Evolutionary conservation across 495 filamentous ascomycete species (phyloP), one percentile per base, ranked within the genome.

Genomic region (Talaromyces liani): DNA sequence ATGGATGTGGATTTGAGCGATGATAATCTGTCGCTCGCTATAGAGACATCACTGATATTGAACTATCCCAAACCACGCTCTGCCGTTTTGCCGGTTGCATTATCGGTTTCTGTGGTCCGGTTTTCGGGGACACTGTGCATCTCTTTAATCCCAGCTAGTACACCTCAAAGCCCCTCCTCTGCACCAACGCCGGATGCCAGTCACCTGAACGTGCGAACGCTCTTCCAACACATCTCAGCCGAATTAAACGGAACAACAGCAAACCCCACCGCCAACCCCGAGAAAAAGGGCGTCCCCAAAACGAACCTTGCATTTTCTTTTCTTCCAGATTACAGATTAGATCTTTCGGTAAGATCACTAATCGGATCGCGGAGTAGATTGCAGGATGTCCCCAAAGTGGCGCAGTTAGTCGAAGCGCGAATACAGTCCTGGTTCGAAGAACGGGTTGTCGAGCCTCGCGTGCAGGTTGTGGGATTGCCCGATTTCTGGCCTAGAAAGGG

Each of bases 391-490:
- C 94, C 94, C 10, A 98, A 98, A 72, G 95, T 98, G 58, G 95
- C 95, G 0, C 92, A 97, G 71, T 82, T 98, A 3, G 88, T 98
- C 45, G 94, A 98, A 74, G 87, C 87, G 5, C 84, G 93, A 7
- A 82, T 98, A 6, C 94, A 98, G 71, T 86, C 88, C 27, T 98
- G 94, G 94, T 97, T 98, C 67, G 94, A 98, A 71, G 94, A 98
- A 70, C 86, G 94, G 33, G 91, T 90, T 61, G 94, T 98, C 2
- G 94, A 98, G 76, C 94, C 94, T 9, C 83, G 92, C 25, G 96
- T 98, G 65, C 94, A 98, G 70, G 91, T 98, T 61, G 93, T 98
- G 41, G 91, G 90, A 7, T 77, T 98, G 27, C 94, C 94, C 6
- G 94, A 91, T 71, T 76, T 98, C 61, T 98, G 94, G 94, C 94